phyloP scores from a whole-genome alignment of 2,329 filamentous ascomycete species.

The Didymellaceae sp. region DNA sequence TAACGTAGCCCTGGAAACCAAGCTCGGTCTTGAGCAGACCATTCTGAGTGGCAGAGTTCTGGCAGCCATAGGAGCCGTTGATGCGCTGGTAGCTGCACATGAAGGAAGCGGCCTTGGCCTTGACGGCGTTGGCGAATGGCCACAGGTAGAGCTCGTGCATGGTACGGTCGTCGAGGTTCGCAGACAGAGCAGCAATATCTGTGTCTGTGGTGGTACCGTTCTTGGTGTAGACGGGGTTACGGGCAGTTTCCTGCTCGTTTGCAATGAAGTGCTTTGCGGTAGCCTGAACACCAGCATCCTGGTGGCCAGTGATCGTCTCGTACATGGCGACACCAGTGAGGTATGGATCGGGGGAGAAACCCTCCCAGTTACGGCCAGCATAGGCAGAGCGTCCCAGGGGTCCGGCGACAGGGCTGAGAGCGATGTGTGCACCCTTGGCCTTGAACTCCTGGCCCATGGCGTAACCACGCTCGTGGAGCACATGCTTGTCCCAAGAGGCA shows the following conservation, averaged over 20 bases:
- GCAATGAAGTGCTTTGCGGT: slow-evolving; percentile 62
- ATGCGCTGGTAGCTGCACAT: slow-evolving; percentile 63
- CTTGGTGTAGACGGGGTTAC: slow-evolving; percentile 57
- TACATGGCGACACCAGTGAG: slow-evolving; percentile 52
- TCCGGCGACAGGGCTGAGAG: slow-evolving; percentile 58
- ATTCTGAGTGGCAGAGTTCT: slow-evolving; percentile 54
- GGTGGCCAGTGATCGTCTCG: slow-evolving; percentile 49
- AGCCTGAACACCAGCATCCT: slow-evolving; percentile 52
- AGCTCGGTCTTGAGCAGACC: slow-evolving; percentile 60
- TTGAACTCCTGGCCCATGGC: slow-evolving; percentile 48
- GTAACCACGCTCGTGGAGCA: slow-evolving; percentile 47
- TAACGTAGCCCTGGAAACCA: slow-evolving; percentile 56
- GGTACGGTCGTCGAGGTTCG: slow-evolving; percentile 70
- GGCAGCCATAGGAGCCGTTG: slow-evolving; percentile 46
- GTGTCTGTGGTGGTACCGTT: slow-evolving; percentile 59
- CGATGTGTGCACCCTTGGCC: slow-evolving; percentile 50
- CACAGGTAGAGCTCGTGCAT: slow-evolving; percentile 71
- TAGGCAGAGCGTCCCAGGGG: slow-evolving; percentile 52
- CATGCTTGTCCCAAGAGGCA: slow-evolving; percentile 48
- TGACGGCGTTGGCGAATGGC: slow-evolving; percentile 69
- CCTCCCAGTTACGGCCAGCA: slow-evolving; percentile 55
- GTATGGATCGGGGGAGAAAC: slow-evolving; percentile 53
- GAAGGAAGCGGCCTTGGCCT: slow-evolving; percentile 62
- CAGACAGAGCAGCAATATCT: slow-evolving; percentile 60
- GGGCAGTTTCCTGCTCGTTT: slow-evolving; percentile 66